Percentiles rank a stretch among this genome's conserved stretches.
Conservation (phyloP, 2,329 filamentous ascomycete species). For the Pseudogymnoascus sp. region DNA sequence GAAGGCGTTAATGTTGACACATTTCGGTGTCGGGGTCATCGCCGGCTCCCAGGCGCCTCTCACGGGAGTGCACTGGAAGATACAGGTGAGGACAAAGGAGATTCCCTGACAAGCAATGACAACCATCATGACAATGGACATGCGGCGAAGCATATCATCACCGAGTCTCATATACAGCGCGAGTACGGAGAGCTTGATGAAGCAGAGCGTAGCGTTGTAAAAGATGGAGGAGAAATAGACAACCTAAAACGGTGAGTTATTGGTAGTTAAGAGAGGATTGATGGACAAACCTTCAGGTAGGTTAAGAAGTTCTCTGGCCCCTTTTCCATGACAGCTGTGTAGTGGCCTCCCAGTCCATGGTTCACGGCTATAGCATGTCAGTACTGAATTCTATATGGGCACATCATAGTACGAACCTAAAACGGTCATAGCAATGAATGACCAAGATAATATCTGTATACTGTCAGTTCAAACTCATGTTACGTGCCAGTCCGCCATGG, state of each 20-base stretch:
- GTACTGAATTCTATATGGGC: not conserved
- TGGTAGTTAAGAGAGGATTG: not conserved
- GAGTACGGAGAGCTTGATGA: constrained; percentile 42
- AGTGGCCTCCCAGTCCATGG: constrained; percentile 6
- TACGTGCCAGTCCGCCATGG: not conserved
- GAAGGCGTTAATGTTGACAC: constrained; percentile 40
- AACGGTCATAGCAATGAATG: constrained; percentile 9
- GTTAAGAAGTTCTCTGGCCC: not conserved
- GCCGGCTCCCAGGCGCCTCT: constrained; percentile 33
- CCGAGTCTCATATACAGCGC: constrained; percentile 39
- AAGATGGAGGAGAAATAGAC: constrained; percentile 11
- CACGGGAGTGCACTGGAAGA: constrained; percentile 39
- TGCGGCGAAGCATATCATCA: constrained; percentile 30
- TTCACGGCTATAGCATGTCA: constrained; percentile 9
- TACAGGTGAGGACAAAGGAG: constrained; percentile 36
- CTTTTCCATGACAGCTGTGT: not conserved
- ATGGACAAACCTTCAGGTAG: constrained; percentile 4
- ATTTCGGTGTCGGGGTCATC: constrained; percentile 23
- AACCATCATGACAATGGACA: constrained; percentile 34
- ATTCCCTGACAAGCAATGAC: constrained; percentile 35
- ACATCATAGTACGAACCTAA: not conserved
- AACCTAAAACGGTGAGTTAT: not conserved
- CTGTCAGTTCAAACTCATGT: not conserved
- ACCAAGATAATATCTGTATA: constrained; percentile 4
- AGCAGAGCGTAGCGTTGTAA: constrained; percentile 19